Evolutionary conservation across 345 rosid genomes (phyloP), one percentile per base, ranked within the genome.

Genomic region (Erodium maritimum): DNA sequence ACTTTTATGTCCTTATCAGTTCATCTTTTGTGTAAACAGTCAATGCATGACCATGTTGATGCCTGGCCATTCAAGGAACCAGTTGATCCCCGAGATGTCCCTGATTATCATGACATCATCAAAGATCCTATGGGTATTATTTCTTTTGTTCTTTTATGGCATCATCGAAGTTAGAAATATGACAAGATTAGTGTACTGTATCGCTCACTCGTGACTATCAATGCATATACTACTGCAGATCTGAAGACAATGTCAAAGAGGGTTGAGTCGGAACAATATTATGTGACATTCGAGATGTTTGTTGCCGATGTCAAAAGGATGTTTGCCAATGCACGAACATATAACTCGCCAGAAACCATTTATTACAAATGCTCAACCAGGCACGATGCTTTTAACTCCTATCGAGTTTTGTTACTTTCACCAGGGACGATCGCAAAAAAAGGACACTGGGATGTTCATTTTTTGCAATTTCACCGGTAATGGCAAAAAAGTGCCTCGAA

Each of bases 11-110:
- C 22, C 67, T 17, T 4, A 17, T 51, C 46, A 14, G 13, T 6
- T 21, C 60, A 17, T 21, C 16, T 60, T 52, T 24, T 56, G 48
- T 70, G 62, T 59, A n/a, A 70, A 62, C 87, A 90, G 99, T 63
- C 96, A 24, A 81, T 94, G 95, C 86, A 82, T 65, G 99, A 94
- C 24, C 95, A 94, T 59, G 86, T 73, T 59, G 99, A 94, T 82
- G 87, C 95, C 58, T 94, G 99, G 99, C 97, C 99, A 50, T 90
- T 87, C 72, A 87, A 81, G 84, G 99, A 94, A 56, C 96, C 99
- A 51, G 96, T 94, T 34, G 96, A 94, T 81, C 71, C 72, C 53
- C 89, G 85, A 34, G 99, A 94, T 72, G 99, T 84, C 66, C 97
- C 99, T 34, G 99, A 90, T 82, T 94, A 94, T 74, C 86, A 90